Percentiles rank a stretch among this genome's conserved stretches.
These are phyloP conservation scores for Suillus placidus DNA, from an alignment of 768 basidiomycete species.

Conservation along the genomic window DNA sequence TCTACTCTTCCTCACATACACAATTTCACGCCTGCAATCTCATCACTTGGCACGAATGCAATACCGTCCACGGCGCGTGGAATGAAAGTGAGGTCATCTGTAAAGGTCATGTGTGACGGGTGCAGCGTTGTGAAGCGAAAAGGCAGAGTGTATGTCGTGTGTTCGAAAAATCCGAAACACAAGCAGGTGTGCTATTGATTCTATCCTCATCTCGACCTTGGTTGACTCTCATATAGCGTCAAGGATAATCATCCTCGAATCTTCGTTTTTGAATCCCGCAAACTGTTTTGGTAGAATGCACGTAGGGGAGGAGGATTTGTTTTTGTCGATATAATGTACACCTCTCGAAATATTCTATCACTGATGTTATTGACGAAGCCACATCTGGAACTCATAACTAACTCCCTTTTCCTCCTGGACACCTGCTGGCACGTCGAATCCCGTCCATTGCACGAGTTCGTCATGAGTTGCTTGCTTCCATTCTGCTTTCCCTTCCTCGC, in stretches of 20 bases:
- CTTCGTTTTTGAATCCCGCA: neutral
- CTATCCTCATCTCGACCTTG: conserved; percentile 2
- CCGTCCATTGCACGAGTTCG: conserved; percentile 72
- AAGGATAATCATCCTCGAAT: conserved; percentile 48
- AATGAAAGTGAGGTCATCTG: conserved; percentile 96
- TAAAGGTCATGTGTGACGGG: conserved; percentile 94
- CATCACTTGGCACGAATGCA: conserved; percentile 20
- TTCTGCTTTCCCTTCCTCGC: conserved; percentile 19
- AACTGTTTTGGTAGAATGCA: neutral
- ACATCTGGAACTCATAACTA: conserved; percentile 95
- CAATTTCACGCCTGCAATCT: conserved; percentile 32
- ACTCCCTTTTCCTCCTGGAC: conserved; percentile 82
- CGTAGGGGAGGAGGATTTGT: conserved; percentile 5
- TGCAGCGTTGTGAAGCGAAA: conserved; percentile 88
- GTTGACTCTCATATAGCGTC: conserved; percentile 50
- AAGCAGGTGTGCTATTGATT: conserved; percentile 72
- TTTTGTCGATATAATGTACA: conserved; percentile 2
- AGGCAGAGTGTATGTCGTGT: conserved; percentile 90
- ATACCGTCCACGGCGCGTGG: conserved; percentile 58
- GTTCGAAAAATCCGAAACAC: conserved; percentile 93
- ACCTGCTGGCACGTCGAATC: conserved; percentile 74
- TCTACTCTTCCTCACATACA: conserved; percentile 37
- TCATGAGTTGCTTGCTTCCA: conserved; percentile 67
- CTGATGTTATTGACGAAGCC: conserved; percentile 53
- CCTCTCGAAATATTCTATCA: conserved; percentile 1